Evolutionary conservation across 495 filamentous ascomycete genomes (phyloP), one percentile per base, ranked within the genome.

Genomic region (Talaromyces thailandensis): DNA sequence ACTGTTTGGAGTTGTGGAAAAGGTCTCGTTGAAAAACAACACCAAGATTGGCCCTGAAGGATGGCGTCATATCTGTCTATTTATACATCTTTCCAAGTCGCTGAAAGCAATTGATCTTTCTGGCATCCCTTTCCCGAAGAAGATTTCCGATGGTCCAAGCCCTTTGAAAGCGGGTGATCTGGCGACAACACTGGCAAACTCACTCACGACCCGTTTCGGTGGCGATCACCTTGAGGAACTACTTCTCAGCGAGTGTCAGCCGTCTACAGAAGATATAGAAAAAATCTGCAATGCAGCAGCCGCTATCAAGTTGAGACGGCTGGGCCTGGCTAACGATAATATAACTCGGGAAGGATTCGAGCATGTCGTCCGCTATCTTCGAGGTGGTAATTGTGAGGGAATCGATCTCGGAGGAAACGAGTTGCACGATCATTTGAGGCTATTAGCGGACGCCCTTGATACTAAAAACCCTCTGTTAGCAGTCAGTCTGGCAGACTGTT

Each of bases 341-440:
- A 78, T 98, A 23, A 86, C 85, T 21, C 77, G 81, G 9, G 85
- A 88, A 60, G 89, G 91, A 3, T 73, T 95, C 58, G 81, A 86
- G 59, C 88, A 94, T 70, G 81, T 96, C 43, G 80, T 88, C 31
- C 81, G 82, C 57, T 96, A 91, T 72, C 70, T 97, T 40, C 80
- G 82, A 56, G 81, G 80, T 48, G 88, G 87, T 0, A 79, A 85
- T 48, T 98, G 93, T 64, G 90, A 96, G 70, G 94, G 91, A 1
- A 76, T 98, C 6, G 94, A 98, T 71, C 73, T 98, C n/a, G 93
- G 93, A 37, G 91, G 91, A n/a, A 98, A 96, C 67, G 84, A 92
- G 64, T 74, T 91, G 43, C 75, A 85, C 63, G 84, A 92, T 31
- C 80, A 87, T 63, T 75, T 96, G n/a, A 79, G 82, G 51, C 75